Evolutionary conservation across 2,329 filamentous ascomycete species (phyloP), one percentile per base, ranked within the genome.

Genomic region (Dryadomyces sulphureus): DNA sequence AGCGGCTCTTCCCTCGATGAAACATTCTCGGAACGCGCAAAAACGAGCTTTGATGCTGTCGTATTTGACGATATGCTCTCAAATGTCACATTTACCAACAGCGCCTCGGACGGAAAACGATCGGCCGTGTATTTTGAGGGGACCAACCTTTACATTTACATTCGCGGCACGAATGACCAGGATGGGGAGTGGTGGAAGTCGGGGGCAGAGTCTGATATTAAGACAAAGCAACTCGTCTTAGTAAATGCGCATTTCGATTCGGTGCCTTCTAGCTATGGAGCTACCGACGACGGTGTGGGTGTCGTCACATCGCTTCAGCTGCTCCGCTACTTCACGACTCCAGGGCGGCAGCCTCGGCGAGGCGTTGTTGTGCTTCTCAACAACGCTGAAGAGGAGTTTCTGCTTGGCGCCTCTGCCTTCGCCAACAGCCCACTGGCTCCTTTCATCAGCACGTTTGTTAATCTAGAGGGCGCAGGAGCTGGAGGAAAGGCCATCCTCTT

Each of bases 171-270:
- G 34, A 76, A 88, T 45, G 86, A 90, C 53, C 75, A 81, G 22
- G 66, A 73, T 25, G 79, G 79, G 8, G 70, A 77, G 38, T 94
- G 85, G 83, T 94, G 83, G 84, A 38, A 42, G 14, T 8, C 42
- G 2, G 32, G 62, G 34, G 39, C 58, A 54, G 34, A 54, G 56
- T 9, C 27, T 9, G 24, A 62, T 36, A 62, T 60, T 38, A 62
- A 65, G 47, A 66, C 66, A 51, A 76, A 77, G 50, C 83, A 84
- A 17, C 86, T 88, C 27, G 87, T 94, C 17, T 72, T 98, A 39
- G 84, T 96, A 54, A 96, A 95, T 60, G 89, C 90, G 17, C 92
- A 96, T 59, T 94, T 92, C 58, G 92, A 94, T 63, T 76, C 73
- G 48, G 92, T 96, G 6, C 85, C 88, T 14, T 94, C 88, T 3